A percentile compares a stretch with the other conserved stretches of the same genome.
phyloP scores from a whole-genome alignment of 208 protist genomes.

The Leishmania arabica region DNA sequence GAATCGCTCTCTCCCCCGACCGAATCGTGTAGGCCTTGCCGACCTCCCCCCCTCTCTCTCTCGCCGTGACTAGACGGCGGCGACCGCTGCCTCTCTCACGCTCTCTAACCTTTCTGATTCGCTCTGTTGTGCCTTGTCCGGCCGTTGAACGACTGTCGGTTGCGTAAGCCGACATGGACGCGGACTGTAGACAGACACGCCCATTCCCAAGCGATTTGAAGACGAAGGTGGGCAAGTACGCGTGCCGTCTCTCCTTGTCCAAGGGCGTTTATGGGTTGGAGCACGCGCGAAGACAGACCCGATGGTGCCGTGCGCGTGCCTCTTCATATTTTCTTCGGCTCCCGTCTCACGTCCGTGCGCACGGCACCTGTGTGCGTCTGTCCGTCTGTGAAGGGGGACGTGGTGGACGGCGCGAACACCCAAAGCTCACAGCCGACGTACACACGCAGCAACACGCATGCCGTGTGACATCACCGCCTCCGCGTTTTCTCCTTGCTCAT shows the following conservation, averaged over 20 bases:
- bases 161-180: neutral
- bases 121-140: neutral
- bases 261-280: neutral
- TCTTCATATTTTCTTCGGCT: no score
- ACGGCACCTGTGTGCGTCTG: neutral
- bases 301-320: neutral
- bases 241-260: neutral
- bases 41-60: no score
- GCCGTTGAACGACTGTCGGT: neutral
- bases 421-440: neutral
- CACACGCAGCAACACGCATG: no score
- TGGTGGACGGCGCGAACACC: neutral
- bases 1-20: no score
- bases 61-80: no score
- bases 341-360: neutral
- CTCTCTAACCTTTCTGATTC: neutral
- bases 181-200: neutral
- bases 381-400: neutral
- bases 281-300: neutral
- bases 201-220: neutral
- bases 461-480: no score
- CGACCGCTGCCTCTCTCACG: no score
- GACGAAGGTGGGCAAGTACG: neutral
- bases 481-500: no score
- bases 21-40: no score